Base-by-base conservation (phyloP, 2,329 filamentous ascomycete genomes). In the Diplodia seriata region DNA sequence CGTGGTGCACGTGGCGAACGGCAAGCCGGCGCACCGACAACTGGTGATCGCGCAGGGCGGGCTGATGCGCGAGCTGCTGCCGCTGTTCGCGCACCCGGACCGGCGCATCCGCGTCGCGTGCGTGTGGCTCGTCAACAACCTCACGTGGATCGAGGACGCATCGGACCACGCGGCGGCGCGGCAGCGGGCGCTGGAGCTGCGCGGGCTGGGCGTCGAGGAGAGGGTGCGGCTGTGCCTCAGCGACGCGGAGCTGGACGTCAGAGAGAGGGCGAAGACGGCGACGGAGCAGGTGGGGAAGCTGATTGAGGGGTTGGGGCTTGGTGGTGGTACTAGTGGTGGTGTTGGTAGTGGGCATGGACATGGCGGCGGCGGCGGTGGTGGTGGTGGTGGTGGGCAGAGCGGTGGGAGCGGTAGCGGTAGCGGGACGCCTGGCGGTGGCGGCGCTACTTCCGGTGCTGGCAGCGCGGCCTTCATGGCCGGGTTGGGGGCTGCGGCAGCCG, bases 1-100 rank as follows among this genome's bases (percentile, higher is more conserved):
- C 68, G 84, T 98, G 59, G 90, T 95, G 15, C 93, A 98, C 80
- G 88, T 98, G 73, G 93, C 93, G 20, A 94, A 94, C 11, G 92
- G 92, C 71, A 84, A 89, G 14, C 89, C 93, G 3, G 86, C 87
- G 36, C 93, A 97, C 78, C 89, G 93, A 67, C 81, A 92, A 14
- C 74, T 79, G 62, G 73, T 81, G 67, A 75, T 96, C 64, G 85
- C 89, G 3, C 93, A 97, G 77, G 90, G 87, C 2, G 86, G 90
- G 14, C 83, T 98, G 4, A 84, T 98, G 69, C 88, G 86, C 73
- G 86, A 90, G 57, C 83, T 97, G 56, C 85, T 90, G 9, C 87
- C 87, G 18, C 89, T 97, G 67, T 91, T 95, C 73, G 86, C 83
- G 55, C 92, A 93, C 78, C 86, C 87, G 53, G 88, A 91, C 75